A percentile compares a stretch with the other conserved stretches of the same genome.
Conservation (phyloP, 129 eudicot genomes). For the Centella asiatica region DNA sequence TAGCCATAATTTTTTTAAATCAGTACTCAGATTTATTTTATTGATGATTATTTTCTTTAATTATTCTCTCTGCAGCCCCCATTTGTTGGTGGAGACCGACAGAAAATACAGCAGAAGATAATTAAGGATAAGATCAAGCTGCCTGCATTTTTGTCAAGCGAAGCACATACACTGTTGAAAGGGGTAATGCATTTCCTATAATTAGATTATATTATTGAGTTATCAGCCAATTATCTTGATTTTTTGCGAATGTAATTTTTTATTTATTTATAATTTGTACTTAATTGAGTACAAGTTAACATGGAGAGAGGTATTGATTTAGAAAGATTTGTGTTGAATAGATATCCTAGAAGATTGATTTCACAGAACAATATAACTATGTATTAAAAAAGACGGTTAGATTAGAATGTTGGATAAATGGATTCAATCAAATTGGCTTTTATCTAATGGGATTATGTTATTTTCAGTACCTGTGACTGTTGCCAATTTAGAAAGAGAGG, state of each 20-base stretch:
- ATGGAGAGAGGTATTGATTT: background rate
- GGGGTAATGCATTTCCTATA: constrained; percentile 44
- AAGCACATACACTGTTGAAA: constrained; percentile 76
- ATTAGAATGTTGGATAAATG: background rate
- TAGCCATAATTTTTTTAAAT: background rate
- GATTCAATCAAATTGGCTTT: background rate
- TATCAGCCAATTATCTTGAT: constrained; percentile 1
- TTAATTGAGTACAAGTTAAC: background rate
- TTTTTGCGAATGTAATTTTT: background rate
- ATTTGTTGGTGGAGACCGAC: constrained; percentile 66
- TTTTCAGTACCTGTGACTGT: background rate
- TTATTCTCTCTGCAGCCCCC: constrained; percentile 72
- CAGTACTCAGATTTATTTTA: too few species aligned
- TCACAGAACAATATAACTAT: too few species aligned
- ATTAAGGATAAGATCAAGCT: constrained; percentile 77
- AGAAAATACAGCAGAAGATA: constrained; percentile 79
- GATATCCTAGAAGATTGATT: background rate
- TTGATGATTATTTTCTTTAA: too few species aligned
- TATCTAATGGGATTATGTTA: background rate
- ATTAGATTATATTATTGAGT: background rate
- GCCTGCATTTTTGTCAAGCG: constrained; percentile 77
- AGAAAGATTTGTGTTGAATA: background rate
- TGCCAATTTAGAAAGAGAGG: too few species aligned
- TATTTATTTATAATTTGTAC: background rate
- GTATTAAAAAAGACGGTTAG: too few species aligned